Evolutionary conservation across 345 rosid genomes (phyloP).

Genomic region (Arabis alpina): DNA sequence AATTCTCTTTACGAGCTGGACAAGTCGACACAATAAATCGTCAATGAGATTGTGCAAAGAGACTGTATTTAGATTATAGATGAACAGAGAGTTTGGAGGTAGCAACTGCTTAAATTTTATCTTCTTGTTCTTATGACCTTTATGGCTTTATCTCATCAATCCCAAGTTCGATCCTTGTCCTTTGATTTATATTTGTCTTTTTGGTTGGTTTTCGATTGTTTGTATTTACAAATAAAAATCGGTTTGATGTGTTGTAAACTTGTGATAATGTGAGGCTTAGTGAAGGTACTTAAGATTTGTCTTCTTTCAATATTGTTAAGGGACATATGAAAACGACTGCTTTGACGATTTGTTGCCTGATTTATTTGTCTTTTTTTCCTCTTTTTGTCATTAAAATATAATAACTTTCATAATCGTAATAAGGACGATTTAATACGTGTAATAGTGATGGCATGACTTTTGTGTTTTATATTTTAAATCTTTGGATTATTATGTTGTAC

Average conservation of each 20-base stretch:
- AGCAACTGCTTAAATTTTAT: slow-evolving; percentile 32
- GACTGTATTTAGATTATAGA: slow-evolving; percentile 74
- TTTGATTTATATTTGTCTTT: not conserved
- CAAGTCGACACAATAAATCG: slow-evolving; percentile 58
- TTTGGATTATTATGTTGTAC: not conserved
- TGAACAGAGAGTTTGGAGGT: slow-evolving; percentile 58
- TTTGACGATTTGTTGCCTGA: slow-evolving; percentile 27
- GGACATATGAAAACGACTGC: slow-evolving; percentile 19
- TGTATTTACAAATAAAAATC: not conserved
- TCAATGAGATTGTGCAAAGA: slow-evolving; percentile 52
- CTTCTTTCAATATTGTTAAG: slow-evolving; percentile 1
- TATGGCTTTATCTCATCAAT: not conserved
- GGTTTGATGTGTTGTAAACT: slow-evolving; percentile 1
- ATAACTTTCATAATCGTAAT: not conserved
- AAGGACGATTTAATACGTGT: not conserved
- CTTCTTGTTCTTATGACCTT: not conserved
- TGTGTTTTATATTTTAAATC: not conserved
- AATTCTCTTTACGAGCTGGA: slow-evolving; percentile 56
- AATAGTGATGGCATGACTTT: not conserved
- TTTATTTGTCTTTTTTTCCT: not conserved
- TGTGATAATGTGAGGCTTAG: slow-evolving; percentile 10
- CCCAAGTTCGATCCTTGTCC: slow-evolving; percentile 2
- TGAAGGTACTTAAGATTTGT: slow-evolving; percentile 24
- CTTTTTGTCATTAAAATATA: not conserved
- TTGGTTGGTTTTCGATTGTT: not conserved